These are phyloP conservation scores for Hypoxylon sp. DNA, from an alignment of 2,329 filamentous ascomycete species.

Conservation along the genomic window DNA sequence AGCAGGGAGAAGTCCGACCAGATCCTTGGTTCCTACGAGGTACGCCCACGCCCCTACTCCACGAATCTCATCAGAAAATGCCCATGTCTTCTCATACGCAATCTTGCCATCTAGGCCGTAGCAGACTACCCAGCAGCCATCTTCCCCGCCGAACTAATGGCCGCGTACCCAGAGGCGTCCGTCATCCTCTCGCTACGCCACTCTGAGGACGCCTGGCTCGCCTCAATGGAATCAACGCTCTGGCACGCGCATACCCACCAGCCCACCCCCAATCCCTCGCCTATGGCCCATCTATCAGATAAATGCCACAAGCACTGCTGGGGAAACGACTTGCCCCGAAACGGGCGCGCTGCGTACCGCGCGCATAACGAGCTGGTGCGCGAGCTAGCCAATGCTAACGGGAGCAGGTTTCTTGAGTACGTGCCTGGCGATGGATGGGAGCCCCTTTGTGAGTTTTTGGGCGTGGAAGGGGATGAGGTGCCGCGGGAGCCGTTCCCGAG, in stretches of 20 bases:
- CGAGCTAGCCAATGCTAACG: conserved; percentile 21
- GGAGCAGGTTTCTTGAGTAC: conserved; percentile 50
- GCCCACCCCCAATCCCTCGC: conserved; percentile 34
- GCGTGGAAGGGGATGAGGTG: conserved; percentile 31
- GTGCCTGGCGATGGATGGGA: conserved; percentile 50
- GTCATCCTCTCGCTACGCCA: conserved; percentile 71
- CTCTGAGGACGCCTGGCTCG: conserved; percentile 71
- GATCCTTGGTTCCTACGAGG: conserved; percentile 55
- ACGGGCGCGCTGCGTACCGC: conserved; percentile 47
- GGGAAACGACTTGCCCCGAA: conserved; percentile 50
- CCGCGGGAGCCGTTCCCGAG: conserved; percentile 50
- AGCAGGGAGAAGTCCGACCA: conserved; percentile 55
- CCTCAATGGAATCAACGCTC: conserved; percentile 57
- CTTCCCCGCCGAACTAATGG: conserved; percentile 71
- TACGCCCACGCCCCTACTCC: conserved; percentile 12
- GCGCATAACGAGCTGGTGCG: conserved; percentile 50
- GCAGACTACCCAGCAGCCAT: conserved; percentile 55
- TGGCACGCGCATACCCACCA: conserved; percentile 43
- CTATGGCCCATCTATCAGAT: conserved; percentile 48
- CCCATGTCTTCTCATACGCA: background rate
- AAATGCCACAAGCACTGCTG: conserved; percentile 53
- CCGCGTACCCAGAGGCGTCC: conserved; percentile 74
- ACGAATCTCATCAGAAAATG: too few relatives aligned
- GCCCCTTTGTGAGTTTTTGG: conserved; percentile 52
- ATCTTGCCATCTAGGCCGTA: conserved; percentile 36